These are phyloP conservation scores for Cystobasidium onofrii DNA, from an alignment of 768 basidiomycete genomes.

Conservation along the genomic window DNA sequence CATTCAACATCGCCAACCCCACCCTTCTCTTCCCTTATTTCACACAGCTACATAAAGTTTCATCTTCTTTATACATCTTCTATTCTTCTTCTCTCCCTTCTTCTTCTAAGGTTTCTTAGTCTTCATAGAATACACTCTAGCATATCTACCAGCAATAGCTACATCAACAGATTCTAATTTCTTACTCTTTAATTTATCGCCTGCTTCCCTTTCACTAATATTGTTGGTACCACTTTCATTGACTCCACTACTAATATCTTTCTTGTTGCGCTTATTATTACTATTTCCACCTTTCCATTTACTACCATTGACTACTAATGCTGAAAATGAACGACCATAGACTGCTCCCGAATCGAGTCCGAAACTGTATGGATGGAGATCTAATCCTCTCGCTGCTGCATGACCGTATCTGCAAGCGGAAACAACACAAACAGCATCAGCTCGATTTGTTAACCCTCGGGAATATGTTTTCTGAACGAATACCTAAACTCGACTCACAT, in stretches of 20 bases:
- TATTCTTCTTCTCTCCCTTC: no score
- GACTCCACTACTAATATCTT: no score
- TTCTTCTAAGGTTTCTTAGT: conserved; percentile 18
- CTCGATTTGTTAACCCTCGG: no score
- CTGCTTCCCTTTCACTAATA: no score
- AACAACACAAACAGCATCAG: no score
- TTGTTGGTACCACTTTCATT: neutral
- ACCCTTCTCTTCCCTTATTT: no score
- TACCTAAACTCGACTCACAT: conserved; percentile 54
- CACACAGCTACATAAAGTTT: no score
- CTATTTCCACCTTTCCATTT: neutral
- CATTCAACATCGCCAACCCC: no score
- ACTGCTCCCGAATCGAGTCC: conserved; percentile 62
- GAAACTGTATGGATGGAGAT: conserved; percentile 71
- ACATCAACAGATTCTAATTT: conserved; percentile 11
- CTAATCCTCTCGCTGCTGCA: conserved; percentile 66
- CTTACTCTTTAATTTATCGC: neutral
- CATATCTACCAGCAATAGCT: neutral
- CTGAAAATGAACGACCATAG: conserved; percentile 59
- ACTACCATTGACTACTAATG: conserved; percentile 53
- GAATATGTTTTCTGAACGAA: no score
- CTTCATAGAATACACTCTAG: conserved; percentile 23
- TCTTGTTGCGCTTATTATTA: neutral
- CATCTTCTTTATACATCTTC: no score
- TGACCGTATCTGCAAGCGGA: conserved; percentile 78